Evolutionary conservation across 1,139 yeast species (phyloP).

Genomic region (Meyerozyma smithsonii): DNA sequence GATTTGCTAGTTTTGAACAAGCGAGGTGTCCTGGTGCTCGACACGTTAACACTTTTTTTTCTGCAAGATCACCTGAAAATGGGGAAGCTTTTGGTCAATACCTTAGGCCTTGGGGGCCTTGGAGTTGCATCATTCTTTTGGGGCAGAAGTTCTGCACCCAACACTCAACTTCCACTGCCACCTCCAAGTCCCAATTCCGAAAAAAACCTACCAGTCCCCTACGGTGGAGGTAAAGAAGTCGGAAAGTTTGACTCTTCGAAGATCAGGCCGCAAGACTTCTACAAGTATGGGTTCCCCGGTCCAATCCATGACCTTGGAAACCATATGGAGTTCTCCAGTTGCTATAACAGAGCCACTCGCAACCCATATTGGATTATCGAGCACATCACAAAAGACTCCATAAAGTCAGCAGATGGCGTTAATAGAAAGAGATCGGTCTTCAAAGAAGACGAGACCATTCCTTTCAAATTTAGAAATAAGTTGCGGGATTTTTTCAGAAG

Average conservation of each 20-base stretch:
- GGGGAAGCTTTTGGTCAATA: conserved; percentile 27
- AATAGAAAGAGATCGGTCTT: conserved; percentile 81
- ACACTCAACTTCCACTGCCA: conserved; percentile 10
- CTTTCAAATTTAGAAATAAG: conserved; percentile 66
- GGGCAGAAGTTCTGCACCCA: conserved; percentile 28
- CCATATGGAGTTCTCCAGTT: conserved; percentile 73
- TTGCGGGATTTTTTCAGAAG: conserved; percentile 86
- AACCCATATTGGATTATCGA: conserved; percentile 91
- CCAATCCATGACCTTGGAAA: conserved; percentile 81
- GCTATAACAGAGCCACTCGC: conserved; percentile 78
- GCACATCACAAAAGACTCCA: conserved; percentile 76
- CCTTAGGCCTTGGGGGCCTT: conserved; percentile 33
- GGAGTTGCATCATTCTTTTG: conserved; percentile 43
- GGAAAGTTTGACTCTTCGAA: conserved; percentile 23
- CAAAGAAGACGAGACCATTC: conserved; percentile 83
- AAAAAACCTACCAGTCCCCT: conserved; percentile 13
- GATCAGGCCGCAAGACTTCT: conserved; percentile 69
- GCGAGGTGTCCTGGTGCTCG: not conserved
- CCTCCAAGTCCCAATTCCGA: conserved; percentile 9
- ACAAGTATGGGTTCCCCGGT: conserved; percentile 91
- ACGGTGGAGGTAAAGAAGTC: conserved; percentile 9
- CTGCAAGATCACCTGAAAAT: conserved; percentile 11
- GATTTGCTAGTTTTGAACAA: not conserved
- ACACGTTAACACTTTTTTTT: not conserved
- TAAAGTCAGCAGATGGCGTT: conserved; percentile 45